Evolutionary conservation across 148 eudicot genomes (phyloP).

Genomic region (Mesembryanthemum crystallinum): DNA sequence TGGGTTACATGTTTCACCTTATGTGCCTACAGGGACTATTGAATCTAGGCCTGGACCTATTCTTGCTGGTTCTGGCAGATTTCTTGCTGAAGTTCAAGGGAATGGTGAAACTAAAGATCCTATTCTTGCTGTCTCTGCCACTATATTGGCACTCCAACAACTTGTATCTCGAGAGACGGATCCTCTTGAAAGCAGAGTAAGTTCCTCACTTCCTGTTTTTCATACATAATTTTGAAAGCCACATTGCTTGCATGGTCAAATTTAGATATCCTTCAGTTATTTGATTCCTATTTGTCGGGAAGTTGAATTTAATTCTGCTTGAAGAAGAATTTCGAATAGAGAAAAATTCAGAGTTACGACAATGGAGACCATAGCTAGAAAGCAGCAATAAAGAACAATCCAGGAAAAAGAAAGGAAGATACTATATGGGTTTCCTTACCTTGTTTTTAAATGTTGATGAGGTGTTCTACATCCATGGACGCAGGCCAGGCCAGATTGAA

Average conservation of each 20-base stretch:
- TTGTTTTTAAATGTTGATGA: not conserved
- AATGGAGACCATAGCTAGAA: not conserved
- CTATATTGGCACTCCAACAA: constrained; percentile 36
- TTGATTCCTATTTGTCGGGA: too few relatives aligned
- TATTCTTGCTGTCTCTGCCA: constrained; percentile 29
- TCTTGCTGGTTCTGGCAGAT: constrained; percentile 30
- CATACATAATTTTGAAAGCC: not conserved
- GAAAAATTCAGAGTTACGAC: not conserved
- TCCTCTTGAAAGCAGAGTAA: constrained; percentile 33
- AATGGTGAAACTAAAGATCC: constrained; percentile 29
- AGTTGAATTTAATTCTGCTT: too few relatives aligned
- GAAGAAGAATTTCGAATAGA: not conserved
- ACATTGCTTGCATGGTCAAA: not conserved
- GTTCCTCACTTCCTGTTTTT: not conserved
- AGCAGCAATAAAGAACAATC: not conserved
- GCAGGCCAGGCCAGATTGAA: not conserved
- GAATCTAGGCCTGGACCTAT: constrained; percentile 33
- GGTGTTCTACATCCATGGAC: not conserved
- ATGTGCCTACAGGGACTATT: constrained; percentile 24
- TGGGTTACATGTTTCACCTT: constrained; percentile 34
- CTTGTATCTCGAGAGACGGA: constrained; percentile 39
- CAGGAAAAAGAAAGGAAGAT: not conserved
- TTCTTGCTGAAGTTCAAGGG: constrained; percentile 24
- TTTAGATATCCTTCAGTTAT: too few relatives aligned
- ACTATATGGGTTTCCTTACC: not conserved